Evolutionary conservation across 768 basidiomycete genomes (phyloP).

Genomic region (Calocybe gangraenosa): DNA sequence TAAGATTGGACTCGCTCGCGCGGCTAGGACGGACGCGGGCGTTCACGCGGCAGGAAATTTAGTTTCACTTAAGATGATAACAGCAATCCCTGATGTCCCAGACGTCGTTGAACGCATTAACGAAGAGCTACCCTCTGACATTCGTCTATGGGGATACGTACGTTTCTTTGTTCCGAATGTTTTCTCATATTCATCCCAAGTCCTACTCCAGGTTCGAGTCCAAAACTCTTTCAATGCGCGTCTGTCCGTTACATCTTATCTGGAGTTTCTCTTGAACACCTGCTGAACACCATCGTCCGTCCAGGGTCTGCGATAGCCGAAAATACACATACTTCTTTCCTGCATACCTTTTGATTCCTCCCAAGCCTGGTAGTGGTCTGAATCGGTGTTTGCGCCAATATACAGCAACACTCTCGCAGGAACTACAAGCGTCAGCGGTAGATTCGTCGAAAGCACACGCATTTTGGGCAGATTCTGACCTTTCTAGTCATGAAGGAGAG

Average conservation of each 20-base stretch:
- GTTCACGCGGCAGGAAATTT: slow-evolving; percentile 97
- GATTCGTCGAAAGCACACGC: slow-evolving; percentile 31
- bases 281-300: slow-evolving; percentile 15
- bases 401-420: slow-evolving; percentile 21
- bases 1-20: slow-evolving; percentile 80
- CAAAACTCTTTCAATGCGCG: slow-evolving; percentile 84
- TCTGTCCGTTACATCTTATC: slow-evolving; percentile 37
- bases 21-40: slow-evolving; percentile 94
- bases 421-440: slow-evolving; percentile 11
- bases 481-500: slow-evolving; percentile 51
- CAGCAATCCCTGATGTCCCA: slow-evolving; percentile 62
- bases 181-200: neutral
- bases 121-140: slow-evolving; percentile 82
- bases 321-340: slow-evolving; percentile 99
- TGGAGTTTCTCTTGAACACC: slow-evolving; percentile 1
- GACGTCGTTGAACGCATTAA: slow-evolving; percentile 77
- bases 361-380: slow-evolving; percentile 71
- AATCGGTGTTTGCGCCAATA: slow-evolving; percentile 38
- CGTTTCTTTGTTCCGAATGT: slow-evolving; percentile 22
- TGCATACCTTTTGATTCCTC: slow-evolving; percentile 87
- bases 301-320: slow-evolving; percentile 86
- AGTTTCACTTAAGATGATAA: slow-evolving; percentile 89
- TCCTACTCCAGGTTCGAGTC: slow-evolving; percentile 47
- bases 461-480: slow-evolving; percentile 56
- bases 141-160: slow-evolving; percentile 89